Conservation (phyloP, 2,329 filamentous ascomycete genomes). For the Sporothrix humicola region DNA sequence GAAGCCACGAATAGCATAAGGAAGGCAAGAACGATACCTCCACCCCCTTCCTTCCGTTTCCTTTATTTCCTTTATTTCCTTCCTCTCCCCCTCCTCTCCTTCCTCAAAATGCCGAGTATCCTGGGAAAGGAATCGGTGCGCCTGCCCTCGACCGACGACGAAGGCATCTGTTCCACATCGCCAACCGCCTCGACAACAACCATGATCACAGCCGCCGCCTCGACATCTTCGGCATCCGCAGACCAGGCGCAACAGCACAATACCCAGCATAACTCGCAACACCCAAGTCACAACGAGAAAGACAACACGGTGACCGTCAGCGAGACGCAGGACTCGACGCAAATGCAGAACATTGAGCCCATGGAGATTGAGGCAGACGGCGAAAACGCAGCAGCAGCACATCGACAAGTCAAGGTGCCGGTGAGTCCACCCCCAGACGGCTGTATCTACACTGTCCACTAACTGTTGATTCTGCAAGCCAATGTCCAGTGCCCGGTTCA, state of each 20-base stretch:
- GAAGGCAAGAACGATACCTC: neutral
- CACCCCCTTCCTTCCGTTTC: neutral
- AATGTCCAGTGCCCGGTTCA: conserved; percentile 36
- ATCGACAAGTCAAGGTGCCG: neutral
- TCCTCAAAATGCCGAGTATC: conserved; percentile 16
- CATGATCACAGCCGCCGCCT: conserved; percentile 31
- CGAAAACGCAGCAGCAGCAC: conserved; percentile 13
- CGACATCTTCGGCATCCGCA: conserved; percentile 5
- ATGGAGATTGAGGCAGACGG: conserved; percentile 8
- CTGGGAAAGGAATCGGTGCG: conserved; percentile 23
- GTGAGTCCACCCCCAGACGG: neutral
- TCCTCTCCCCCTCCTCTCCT: neutral
- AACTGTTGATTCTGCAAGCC: neutral
- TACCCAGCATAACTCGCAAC: neutral
- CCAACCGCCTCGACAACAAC: conserved; percentile 28
- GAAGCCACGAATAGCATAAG: neutral
- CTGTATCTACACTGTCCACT: neutral
- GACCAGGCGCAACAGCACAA: neutral
- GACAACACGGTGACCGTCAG: neutral
- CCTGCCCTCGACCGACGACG: conserved; percentile 29
- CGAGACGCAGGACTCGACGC: neutral
- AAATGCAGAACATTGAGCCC: conserved; percentile 7
- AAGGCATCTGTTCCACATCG: conserved; percentile 25
- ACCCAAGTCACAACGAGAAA: conserved; percentile 1
- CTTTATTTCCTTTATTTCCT: neutral